Percentiles rank a stretch among this genome's conserved stretches.
These are phyloP conservation scores for Rosa persica DNA, from an alignment of 306 rosid genomes.

Conservation along the genomic window DNA sequence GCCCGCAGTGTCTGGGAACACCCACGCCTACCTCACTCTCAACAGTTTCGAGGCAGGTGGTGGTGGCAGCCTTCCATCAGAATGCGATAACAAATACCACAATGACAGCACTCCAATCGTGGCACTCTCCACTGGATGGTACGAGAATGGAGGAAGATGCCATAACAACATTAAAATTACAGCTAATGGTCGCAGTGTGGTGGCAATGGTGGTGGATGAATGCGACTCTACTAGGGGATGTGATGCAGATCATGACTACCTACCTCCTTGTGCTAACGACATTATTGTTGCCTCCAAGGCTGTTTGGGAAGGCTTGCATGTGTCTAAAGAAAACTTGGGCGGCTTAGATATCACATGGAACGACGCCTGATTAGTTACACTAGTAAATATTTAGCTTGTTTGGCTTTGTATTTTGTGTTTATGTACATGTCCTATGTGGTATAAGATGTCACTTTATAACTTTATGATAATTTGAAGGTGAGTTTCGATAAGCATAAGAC, in stretches of 20 bases:
- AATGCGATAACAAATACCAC: slow-evolving; percentile 47
- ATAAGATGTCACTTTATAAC: no score
- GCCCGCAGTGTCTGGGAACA: slow-evolving; percentile 22
- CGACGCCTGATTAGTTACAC: slow-evolving; percentile 3
- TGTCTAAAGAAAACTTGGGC: slow-evolving; percentile 12
- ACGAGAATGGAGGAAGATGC: slow-evolving; percentile 39
- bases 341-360: slow-evolving; percentile 14
- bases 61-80: slow-evolving; percentile 44
- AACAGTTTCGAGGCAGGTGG: slow-evolving; percentile 45
- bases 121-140: slow-evolving; percentile 54
- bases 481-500: no score
- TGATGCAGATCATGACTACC: slow-evolving; percentile 39
- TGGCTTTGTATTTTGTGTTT: background rate
- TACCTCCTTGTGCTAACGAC: slow-evolving; percentile 44
- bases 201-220: slow-evolving; percentile 57
- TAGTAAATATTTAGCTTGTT: background rate
- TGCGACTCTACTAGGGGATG: slow-evolving; percentile 56
- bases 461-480: no score
- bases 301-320: slow-evolving; percentile 30
- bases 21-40: slow-evolving; percentile 46
- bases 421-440: no score
- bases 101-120: slow-evolving; percentile 34
- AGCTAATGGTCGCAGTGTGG: slow-evolving; percentile 45
- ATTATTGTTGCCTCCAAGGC: slow-evolving; percentile 39
- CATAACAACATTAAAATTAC: slow-evolving; percentile 24